These are phyloP conservation scores for Sonneratia caseolaris DNA, from an alignment of 345 rosid genomes.

Conservation along the genomic window DNA sequence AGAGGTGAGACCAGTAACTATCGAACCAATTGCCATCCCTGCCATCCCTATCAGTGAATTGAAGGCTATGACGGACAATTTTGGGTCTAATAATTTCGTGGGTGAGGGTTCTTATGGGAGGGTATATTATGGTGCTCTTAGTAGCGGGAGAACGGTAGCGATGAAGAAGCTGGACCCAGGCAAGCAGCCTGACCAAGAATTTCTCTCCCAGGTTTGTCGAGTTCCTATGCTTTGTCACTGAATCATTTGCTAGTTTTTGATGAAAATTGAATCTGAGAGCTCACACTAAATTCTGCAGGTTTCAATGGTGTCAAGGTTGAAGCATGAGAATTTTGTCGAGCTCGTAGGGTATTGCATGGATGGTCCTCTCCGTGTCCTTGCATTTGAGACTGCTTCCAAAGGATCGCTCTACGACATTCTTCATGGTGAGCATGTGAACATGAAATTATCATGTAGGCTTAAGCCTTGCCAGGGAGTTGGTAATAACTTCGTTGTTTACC, in stretches of 20 bases:
- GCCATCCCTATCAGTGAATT: constrained; percentile 2
- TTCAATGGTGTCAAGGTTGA: constrained; percentile 28
- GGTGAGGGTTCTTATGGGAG: constrained; percentile 15
- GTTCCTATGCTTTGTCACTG: neutral
- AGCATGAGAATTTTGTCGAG: constrained; percentile 32
- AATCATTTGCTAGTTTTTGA: neutral
- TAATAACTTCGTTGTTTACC: neutral
- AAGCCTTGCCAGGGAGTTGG: neutral
- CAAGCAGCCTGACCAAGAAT: constrained; percentile 12
- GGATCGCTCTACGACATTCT: constrained; percentile 34
- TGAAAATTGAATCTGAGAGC: neutral
- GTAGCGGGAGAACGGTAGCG: constrained; percentile 8
- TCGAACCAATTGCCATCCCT: constrained; percentile 5
- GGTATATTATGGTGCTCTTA: constrained; percentile 11
- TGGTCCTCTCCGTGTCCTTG: constrained; percentile 21
- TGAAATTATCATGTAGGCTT: neutral
- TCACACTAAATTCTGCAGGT: constrained; percentile 14
- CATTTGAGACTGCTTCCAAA: constrained; percentile 15
- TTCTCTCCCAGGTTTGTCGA: constrained; percentile 2
- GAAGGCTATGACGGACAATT: constrained; percentile 6
- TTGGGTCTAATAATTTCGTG: constrained; percentile 3
- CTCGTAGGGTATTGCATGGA: constrained; percentile 28
- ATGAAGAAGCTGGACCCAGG: constrained; percentile 15
- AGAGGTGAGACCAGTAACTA: constrained; percentile 1
- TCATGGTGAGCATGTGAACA: constrained; percentile 14